A percentile compares a stretch with the other conserved stretches of the same genome.
Evolutionary conservation across 805 yeast genomes (phyloP).

Genomic region (Zygotorulaspora florentina): DNA sequence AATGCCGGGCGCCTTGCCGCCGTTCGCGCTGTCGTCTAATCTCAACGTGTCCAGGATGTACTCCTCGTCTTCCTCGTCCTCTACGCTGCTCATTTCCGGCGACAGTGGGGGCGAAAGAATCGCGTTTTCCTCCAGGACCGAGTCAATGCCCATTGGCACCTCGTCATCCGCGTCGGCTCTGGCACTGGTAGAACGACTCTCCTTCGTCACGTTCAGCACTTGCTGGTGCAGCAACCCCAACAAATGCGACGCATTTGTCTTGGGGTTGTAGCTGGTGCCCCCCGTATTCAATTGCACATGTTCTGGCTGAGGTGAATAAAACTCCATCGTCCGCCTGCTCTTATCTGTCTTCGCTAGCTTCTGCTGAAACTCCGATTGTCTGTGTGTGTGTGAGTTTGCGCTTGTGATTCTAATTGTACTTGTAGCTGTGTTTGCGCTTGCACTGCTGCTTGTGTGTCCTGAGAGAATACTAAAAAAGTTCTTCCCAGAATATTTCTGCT

Average conservation of each 20-base stretch:
- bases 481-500: not conserved
- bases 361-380: not conserved
- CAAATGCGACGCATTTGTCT: constrained; percentile 14
- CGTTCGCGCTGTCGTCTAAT: constrained; percentile 2
- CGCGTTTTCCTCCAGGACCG: constrained; percentile 21
- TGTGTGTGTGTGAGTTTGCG: not conserved
- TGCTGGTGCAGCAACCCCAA: constrained; percentile 17
- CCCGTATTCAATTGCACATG: constrained; percentile 27
- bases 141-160: constrained; percentile 12
- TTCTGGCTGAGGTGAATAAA: constrained; percentile 34
- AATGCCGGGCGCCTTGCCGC: constrained; percentile 11
- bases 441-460: not conserved
- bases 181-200: not conserved
- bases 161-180: constrained; percentile 1
- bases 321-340: constrained; percentile 22
- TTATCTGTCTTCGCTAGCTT: not conserved
- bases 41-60: constrained; percentile 1
- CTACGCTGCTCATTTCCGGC: constrained; percentile 19
- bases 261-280: constrained; percentile 12
- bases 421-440: not conserved
- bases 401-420: not conserved
- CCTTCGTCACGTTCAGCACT: constrained; percentile 19
- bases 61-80: constrained; percentile 1
- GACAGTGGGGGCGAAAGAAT: constrained; percentile 36
- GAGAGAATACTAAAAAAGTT: not conserved